Evolutionary conservation across 306 rosid species (phyloP), one percentile per base, ranked within the genome.

Genomic region (Cercis canadensis): DNA sequence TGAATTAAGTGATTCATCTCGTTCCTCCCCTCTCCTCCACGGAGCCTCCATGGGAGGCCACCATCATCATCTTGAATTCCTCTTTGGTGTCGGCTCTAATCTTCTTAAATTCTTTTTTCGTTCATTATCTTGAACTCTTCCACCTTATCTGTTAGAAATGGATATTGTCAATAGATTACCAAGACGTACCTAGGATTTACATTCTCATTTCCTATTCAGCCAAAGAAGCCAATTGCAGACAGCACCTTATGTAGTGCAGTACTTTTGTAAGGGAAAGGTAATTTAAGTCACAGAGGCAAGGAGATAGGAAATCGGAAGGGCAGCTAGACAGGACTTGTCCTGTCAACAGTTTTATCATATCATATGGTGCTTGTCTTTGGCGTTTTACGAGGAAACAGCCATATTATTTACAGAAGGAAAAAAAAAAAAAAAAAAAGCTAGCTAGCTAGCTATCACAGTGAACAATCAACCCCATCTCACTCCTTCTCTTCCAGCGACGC

Each of bases 311-410:
- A 83, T 62, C 74, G 57, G 79, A 78, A 74, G 79, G 70, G 41
- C 55, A 17, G 70, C 64, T 24, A 24, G 29, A 24, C 3, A 47
- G 9, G 90, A 82, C 47, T 84, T 78, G 92, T 88, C 87, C 43
- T 81, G 62, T 87, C 87, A 80, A 82, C 86, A 65, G 65, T 75
- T 80, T 44, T 15, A 43, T 72, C 17, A 57, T 37, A 37, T 72
- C 76, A 50, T 54, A 75, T 67, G 79, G 58, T 67, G 82, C 31
- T 41, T 66, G 70, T 72, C 74, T 79, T 79, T 79, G 84, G 62
- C 74, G 73, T 74, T 56, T 57, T 37, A 58, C 41, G 55, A 49
- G 66, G 77, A 73, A 67, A 75, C 59, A 62, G n/a, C 58, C 39
- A 46, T 5, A 8, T 37, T 68, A 36, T 64, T 49, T 32, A 37